Conservation (phyloP, 192 early-diverging fungal genomes). For the Coemansia sp. region DNA sequence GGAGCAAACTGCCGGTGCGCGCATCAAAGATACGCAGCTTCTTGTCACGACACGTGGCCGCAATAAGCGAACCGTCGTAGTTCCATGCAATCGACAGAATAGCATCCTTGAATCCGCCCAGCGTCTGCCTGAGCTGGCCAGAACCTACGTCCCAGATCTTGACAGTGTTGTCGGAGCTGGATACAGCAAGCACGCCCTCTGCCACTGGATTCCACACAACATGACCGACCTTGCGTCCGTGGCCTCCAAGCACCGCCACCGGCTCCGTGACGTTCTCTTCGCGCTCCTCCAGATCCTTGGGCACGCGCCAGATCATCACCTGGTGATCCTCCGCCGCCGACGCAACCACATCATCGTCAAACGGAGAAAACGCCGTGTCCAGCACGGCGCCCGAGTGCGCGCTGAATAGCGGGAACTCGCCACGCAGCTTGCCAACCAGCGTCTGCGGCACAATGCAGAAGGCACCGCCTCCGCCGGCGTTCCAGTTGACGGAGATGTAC, state of each 20-base stretch:
- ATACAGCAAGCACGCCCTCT: conserved; percentile 86
- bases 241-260: conserved; percentile 75
- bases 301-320: conserved; percentile 96
- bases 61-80: conserved; percentile 80
- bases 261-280: conserved; percentile 79
- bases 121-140: conserved; percentile 69
- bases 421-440: conserved; percentile 78
- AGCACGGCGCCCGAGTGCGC: conserved; percentile 93
- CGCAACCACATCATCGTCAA: conserved; percentile 96
- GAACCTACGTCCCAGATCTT: conserved; percentile 94
- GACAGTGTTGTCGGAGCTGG: conserved; percentile 85
- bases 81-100: conserved; percentile 93
- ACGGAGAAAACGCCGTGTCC: conserved; percentile 97
- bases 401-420: conserved; percentile 85
- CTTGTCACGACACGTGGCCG: conserved; percentile 96
- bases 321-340: conserved; percentile 80
- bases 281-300: conserved; percentile 67
- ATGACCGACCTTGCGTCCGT: conserved; percentile 96
- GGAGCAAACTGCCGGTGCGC: conserved; percentile 73
- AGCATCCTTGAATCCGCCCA: conserved; percentile 85
- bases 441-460: conserved; percentile 88
- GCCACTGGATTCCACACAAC: conserved; percentile 96
- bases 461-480: conserved; percentile 85
- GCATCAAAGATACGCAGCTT: conserved; percentile 93
- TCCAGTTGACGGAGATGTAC: conserved; percentile 81